Conservation (phyloP, 139 green algal species). For the Coccomyxa sp. region DNA sequence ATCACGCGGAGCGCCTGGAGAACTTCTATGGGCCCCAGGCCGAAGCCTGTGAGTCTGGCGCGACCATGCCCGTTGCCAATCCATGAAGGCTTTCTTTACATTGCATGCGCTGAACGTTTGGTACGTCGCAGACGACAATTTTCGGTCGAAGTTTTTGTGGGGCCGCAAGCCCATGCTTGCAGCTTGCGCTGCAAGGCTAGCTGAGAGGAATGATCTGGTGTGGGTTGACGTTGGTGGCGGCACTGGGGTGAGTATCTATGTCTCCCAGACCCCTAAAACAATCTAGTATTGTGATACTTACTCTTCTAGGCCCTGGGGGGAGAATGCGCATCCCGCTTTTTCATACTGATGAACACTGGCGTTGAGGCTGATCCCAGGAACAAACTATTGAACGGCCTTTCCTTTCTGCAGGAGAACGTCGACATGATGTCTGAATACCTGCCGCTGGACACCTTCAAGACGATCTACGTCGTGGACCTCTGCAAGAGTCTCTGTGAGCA, state of each 20-base stretch:
- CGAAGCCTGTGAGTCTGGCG: constrained; percentile 46
- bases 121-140: constrained; percentile 86
- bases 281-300: no score
- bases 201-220: constrained; percentile 54
- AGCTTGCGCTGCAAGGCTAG: constrained; percentile 77
- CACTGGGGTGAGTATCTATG: constrained; percentile 63
- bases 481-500: constrained; percentile 86
- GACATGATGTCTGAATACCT: constrained; percentile 93
- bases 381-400: no score
- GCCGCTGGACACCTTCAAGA: constrained; percentile 82
- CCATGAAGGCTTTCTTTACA: neutral
- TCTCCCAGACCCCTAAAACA: neutral
- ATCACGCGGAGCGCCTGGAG: constrained; percentile 79
- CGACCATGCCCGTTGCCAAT: neutral
- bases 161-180: constrained; percentile 88
- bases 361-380: no score
- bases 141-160: constrained; percentile 91
- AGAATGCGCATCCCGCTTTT: no score
- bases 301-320: no score
- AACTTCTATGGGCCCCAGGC: constrained; percentile 82
- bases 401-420: constrained; percentile 89
- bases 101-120: constrained; percentile 5
- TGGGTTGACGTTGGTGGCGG: constrained; percentile 94
- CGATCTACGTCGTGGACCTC: constrained; percentile 96
- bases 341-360: no score